Percentiles rank a stretch among this genome's conserved stretches.
Conservation (phyloP, 441 rosid genomes). For the Mallotus japonicus region DNA sequence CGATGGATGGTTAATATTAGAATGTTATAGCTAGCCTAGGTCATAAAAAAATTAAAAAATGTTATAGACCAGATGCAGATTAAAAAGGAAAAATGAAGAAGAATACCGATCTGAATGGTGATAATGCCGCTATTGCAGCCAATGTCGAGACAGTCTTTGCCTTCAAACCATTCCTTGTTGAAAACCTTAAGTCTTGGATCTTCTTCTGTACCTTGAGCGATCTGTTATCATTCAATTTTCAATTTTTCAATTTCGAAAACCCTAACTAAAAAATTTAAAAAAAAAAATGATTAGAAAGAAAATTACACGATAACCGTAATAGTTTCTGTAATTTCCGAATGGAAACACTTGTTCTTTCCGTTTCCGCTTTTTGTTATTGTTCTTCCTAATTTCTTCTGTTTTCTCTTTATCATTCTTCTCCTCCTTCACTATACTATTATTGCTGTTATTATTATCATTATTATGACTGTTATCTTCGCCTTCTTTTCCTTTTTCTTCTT, state of each 20-base stretch:
- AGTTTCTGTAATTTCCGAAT: conserved; percentile 75
- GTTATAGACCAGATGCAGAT: too few species aligned
- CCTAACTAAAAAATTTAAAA: background rate
- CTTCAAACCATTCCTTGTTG: conserved; percentile 76
- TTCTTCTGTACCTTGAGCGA: conserved; percentile 62
- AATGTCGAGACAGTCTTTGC: conserved; percentile 78
- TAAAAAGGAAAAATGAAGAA: background rate
- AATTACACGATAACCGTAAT: conserved; percentile 82
- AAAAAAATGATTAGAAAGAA: background rate
- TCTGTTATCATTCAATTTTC: conserved; percentile 34
- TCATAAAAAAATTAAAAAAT: background rate
- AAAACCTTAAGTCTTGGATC: conserved; percentile 82
- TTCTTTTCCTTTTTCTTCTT: background rate
- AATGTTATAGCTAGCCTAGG: too few species aligned
- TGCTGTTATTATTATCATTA: too few species aligned
- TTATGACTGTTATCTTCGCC: background rate
- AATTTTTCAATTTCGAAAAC: background rate
- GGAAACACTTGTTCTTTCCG: conserved; percentile 56
- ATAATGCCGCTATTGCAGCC: conserved; percentile 88
- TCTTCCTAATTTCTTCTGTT: background rate
- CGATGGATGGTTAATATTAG: background rate
- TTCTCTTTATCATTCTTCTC: conserved; percentile 8
- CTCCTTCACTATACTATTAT: background rate
- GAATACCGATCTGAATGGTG: conserved; percentile 67
- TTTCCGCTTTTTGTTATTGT: conserved; percentile 45